Conservation (phyloP, 2,329 filamentous ascomycete genomes). For the Grosmannia clavigera region DNA sequence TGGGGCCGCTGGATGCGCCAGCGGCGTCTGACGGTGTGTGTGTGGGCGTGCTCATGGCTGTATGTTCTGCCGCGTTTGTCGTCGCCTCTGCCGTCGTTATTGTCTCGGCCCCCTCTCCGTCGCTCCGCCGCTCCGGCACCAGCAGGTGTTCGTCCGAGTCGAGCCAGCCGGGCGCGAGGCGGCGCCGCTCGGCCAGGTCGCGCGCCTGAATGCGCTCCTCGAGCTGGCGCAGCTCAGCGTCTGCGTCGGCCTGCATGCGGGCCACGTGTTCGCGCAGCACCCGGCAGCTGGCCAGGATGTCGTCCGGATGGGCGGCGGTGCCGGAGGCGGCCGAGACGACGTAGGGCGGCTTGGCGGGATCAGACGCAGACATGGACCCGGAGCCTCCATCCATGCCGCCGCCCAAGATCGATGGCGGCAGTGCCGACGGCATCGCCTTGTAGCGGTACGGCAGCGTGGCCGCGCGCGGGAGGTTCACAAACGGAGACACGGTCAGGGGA, state of each 20-base stretch:
- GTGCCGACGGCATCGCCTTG: constrained; percentile 74
- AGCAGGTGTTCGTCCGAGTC: constrained; percentile 60
- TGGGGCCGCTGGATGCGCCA: background rate
- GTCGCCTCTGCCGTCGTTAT: background rate
- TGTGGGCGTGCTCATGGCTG: background rate
- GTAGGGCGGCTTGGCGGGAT: constrained; percentile 46
- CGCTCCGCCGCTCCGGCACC: constrained; percentile 45
- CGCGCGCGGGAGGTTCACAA: constrained; percentile 78
- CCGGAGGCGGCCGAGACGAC: constrained; percentile 67
- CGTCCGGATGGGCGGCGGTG: constrained; percentile 73
- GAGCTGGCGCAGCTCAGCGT: constrained; percentile 54
- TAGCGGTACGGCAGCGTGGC: constrained; percentile 94
- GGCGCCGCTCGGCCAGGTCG: constrained; percentile 67
- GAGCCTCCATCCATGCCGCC: constrained; percentile 17
- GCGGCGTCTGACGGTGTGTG: no score
- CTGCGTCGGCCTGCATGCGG: constrained; percentile 54
- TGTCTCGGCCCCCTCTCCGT: constrained; percentile 8
- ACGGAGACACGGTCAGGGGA: constrained; percentile 85
- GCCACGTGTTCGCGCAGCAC: constrained; percentile 66
- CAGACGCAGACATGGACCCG: constrained; percentile 17
- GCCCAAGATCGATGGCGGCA: constrained; percentile 55
- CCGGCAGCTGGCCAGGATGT: constrained; percentile 72
- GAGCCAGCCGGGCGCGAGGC: constrained; percentile 69
- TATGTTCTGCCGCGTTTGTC: no score
- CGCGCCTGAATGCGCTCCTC: constrained; percentile 52